Evolutionary conservation across 192 early-diverging fungal species (phyloP), one percentile per base, ranked within the genome.

Genomic region (Coemansia sp.): DNA sequence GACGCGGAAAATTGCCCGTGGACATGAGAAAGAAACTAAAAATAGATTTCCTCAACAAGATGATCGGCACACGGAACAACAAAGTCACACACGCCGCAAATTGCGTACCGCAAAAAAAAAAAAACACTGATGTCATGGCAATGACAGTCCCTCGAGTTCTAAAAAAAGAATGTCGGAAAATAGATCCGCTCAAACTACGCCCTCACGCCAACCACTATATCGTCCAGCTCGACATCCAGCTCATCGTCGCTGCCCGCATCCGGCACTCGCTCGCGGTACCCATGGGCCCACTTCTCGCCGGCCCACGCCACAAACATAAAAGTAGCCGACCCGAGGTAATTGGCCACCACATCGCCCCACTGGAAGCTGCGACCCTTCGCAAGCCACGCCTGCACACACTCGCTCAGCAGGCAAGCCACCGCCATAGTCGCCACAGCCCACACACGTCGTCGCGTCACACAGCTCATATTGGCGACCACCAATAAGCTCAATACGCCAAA

Each of bases 261-360:
- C 23, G 66, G 65, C 38, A n/a, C 35, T 5, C 42, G n/a, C 23
- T 28, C 8, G 31, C 63, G 1, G 68, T 16, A 14, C 43, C 48
- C 21, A 69, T 58, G n/a, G 35, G 41, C 69, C 73, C 73, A 72
- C 28, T 28, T 68, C 59, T 81, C 73, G 3, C 28, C 66, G 66
- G 72, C 76, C 78, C 78, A 81, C 45, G 62, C 73, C 0, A 66
- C 70, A 48, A 72, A 72, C 23, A 81, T 57, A 69, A 76, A 81
- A 13, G 64, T 60, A 10, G 39, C 23, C 3, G 73, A 52, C 16
- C 78, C 78, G 6, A 81, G 53, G 23, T 69, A 62, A 52, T 81
- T 81, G 21, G 73, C 66, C 36, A 33, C 65, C 34, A 81, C 53
- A 36, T 81, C 73, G 61, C 55, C 35, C 72, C 77, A 73, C 62